Percentiles rank a stretch among this genome's conserved stretches.
phyloP scores from a whole-genome alignment of 2,329 filamentous ascomycete genomes.

The Alternaria longipes region DNA sequence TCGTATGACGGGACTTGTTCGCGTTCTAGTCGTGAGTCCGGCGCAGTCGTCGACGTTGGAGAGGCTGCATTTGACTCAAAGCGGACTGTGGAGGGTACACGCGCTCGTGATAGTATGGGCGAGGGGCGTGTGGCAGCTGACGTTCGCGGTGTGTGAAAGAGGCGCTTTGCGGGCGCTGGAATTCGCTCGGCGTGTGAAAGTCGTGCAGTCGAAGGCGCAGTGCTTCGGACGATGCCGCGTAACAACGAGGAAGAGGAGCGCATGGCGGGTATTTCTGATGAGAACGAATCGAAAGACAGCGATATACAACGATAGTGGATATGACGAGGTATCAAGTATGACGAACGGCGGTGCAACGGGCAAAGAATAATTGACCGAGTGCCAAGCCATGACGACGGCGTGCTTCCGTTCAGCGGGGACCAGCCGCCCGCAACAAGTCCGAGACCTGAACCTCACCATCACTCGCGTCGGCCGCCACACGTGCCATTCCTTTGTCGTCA shows the following conservation, averaged over 20 bases:
- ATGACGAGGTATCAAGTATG: slow-evolving; percentile 4
- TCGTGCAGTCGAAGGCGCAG: slow-evolving; percentile 25
- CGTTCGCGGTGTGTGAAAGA: slow-evolving; percentile 43
- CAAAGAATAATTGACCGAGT: slow-evolving; percentile 18
- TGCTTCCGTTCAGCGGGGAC: slow-evolving; percentile 9
- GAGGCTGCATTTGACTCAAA: slow-evolving; percentile 39
- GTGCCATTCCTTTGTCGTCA: not conserved
- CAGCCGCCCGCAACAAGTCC: slow-evolving; percentile 12
- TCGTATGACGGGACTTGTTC: slow-evolving; percentile 75
- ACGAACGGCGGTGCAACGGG: slow-evolving; percentile 3
- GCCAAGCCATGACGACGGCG: slow-evolving; percentile 28
- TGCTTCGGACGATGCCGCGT: slow-evolving; percentile 33
- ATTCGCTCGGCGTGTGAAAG: slow-evolving; percentile 30
- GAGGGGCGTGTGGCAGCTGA: slow-evolving; percentile 30
- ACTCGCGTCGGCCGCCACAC: slow-evolving; percentile 3
- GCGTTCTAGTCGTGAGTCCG: slow-evolving; percentile 48
- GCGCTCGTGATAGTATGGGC: slow-evolving; percentile 18
- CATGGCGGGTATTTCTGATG: slow-evolving; percentile 26
- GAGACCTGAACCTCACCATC: slow-evolving; percentile 3
- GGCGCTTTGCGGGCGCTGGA: slow-evolving; percentile 36
- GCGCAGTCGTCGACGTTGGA: slow-evolving; percentile 40
- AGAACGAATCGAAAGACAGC: not conserved
- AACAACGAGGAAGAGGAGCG: slow-evolving; percentile 32
- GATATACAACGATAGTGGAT: not conserved
- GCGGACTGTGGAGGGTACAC: slow-evolving; percentile 26